phyloP scores from a whole-genome alignment of 139 green algal species.

The Chlorella ohadii region DNA sequence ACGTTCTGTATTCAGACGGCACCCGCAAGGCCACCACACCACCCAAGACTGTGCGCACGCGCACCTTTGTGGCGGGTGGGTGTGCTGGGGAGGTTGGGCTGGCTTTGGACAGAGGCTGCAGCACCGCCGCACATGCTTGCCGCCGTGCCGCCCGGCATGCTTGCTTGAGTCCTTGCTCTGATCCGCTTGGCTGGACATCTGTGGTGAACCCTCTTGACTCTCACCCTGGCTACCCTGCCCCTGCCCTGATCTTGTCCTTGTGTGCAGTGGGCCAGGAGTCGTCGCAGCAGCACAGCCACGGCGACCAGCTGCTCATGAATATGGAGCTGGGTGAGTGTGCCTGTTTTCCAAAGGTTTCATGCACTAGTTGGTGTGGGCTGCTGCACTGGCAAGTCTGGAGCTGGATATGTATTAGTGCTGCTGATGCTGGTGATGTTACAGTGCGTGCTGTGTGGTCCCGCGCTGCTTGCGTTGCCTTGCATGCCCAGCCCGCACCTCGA shows the following conservation, averaged over 20 bases:
- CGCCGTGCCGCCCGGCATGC: too few species aligned
- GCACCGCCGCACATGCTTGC: too few species aligned
- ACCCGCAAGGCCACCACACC: conserved; percentile 58
- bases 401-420: too few species aligned
- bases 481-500: too few species aligned
- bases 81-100: not conserved
- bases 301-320: conserved; percentile 53
- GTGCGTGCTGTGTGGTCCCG: too few species aligned
- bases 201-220: too few species aligned
- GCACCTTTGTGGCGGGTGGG: conserved; percentile 40
- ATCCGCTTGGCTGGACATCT: too few species aligned
- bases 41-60: conserved; percentile 38
- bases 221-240: not conserved
- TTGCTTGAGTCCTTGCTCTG: not conserved
- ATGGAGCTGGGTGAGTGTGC: conserved; percentile 54
- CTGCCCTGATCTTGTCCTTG: not conserved
- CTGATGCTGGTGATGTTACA: too few species aligned
- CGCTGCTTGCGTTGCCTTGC: too few species aligned
- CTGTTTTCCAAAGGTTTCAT: not conserved
- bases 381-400: too few species aligned
- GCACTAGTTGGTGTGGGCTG: too few species aligned
- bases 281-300: conserved; percentile 22
- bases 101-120: not conserved
- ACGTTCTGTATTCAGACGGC: conserved; percentile 91
- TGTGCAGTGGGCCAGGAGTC: conserved; percentile 43